Conservation (phyloP, 805 yeast genomes). For the Suhomyces sp. region DNA sequence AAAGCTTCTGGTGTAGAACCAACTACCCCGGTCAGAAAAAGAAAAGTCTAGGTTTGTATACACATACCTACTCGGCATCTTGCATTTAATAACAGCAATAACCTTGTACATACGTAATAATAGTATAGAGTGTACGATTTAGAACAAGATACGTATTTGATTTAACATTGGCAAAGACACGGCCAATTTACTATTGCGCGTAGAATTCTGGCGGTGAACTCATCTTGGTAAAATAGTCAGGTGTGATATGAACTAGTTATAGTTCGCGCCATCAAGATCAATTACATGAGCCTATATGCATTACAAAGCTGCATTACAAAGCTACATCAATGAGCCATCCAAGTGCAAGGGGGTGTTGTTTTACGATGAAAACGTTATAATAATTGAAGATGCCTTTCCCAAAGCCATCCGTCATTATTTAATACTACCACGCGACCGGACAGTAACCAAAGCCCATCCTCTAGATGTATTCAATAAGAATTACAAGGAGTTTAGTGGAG, state of each 20-base stretch:
- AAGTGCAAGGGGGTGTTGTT: constrained; percentile 38
- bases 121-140: not conserved
- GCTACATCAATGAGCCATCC: constrained; percentile 49
- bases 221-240: not conserved
- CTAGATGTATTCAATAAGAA: constrained; percentile 42
- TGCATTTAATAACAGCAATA: not conserved
- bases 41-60: constrained; percentile 7
- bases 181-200: not conserved
- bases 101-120: not conserved
- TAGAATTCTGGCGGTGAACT: not conserved
- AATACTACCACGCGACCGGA: constrained; percentile 51
- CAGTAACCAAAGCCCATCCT: constrained; percentile 49
- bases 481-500: constrained; percentile 8
- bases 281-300: constrained; percentile 47
- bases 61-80: not conserved
- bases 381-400: constrained; percentile 61
- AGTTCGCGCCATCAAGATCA: not conserved
- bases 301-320: constrained; percentile 49
- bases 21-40: constrained; percentile 7
- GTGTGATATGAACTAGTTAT: not conserved
- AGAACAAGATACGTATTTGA: not conserved
- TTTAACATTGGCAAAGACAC: no score
- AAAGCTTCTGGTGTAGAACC: constrained; percentile 2
- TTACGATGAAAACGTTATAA: constrained; percentile 50
- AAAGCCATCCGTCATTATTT: constrained; percentile 61